phyloP scores from a whole-genome alignment of 2,329 filamentous ascomycete species.

The Nothophaeocryptopus gaeumannii region DNA sequence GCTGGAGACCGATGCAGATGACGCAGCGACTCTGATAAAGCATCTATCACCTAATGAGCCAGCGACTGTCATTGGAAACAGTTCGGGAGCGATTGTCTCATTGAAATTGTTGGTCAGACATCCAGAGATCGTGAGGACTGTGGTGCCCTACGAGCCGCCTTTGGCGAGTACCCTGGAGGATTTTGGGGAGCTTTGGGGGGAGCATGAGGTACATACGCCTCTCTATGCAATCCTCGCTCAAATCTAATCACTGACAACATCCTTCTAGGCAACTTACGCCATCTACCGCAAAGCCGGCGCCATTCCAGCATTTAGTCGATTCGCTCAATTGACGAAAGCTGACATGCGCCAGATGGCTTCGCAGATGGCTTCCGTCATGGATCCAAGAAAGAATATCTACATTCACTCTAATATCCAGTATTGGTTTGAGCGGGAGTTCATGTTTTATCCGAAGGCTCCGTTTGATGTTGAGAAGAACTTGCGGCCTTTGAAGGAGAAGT shows the following conservation, averaged over 20 bases:
- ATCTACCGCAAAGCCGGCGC: conserved; percentile 15
- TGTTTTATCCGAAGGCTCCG: conserved; percentile 6
- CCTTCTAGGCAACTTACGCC: conserved; percentile 6
- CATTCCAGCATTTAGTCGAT: conserved; percentile 10
- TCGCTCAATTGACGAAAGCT: conserved; percentile 15
- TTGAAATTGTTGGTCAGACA: conserved; percentile 14
- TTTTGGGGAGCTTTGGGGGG: conserved; percentile 10
- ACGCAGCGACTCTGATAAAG: conserved; percentile 25
- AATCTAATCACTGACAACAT: not conserved
- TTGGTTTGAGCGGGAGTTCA: conserved; percentile 19
- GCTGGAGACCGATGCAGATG: conserved; percentile 33
- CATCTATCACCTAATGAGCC: conserved; percentile 16
- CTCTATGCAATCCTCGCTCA: too few relatives aligned
- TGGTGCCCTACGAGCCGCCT: conserved; percentile 20
- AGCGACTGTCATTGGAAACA: conserved; percentile 17
- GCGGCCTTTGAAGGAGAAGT: conserved; percentile 2
- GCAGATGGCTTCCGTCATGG: not conserved
- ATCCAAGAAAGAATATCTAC: not conserved
- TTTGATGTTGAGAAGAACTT: not conserved
- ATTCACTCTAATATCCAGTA: conserved; percentile 8
- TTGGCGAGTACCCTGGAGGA: conserved; percentile 12
- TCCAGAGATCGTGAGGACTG: conserved; percentile 8
- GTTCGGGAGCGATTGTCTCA: conserved; percentile 17
- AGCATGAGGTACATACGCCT: conserved; percentile 1
- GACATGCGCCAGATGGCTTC: not conserved